Evolutionary conservation across 371 early-diverging fungal genomes (phyloP), one percentile per base, ranked within the genome.

Genomic region (Mortierella sp.): DNA sequence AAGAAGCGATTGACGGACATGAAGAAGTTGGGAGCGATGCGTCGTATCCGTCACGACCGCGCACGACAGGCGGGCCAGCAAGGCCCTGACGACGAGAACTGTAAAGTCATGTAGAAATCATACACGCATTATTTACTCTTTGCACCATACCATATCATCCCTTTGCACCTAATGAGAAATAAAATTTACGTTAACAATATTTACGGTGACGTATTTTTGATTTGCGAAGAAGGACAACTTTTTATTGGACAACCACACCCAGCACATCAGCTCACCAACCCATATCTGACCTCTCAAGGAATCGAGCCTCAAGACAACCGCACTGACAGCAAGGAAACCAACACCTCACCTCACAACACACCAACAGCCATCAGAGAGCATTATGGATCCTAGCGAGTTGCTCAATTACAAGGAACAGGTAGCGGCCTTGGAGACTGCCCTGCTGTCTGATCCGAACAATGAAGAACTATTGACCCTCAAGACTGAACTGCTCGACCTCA

Each of bases 1-100:
- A 91, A 91, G 89, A 89, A 92, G 65, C 90, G 95, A 16, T 86
- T 96, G 70, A 87, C 88, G 41, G 95, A 95, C 69, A 85, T 96
- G 73, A 93, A 94, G 85, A 89, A 91, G 61, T 72, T 90, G 55
- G 93, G 93, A 47, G 87, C 85, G 6, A 66, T 66, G 41, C 70
- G 85, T 47, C 85, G 85, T 8, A 66, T 78, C 22, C 81, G 70
- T 29, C 85, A 64, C 4, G 66, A 86, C 31, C 84, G 85, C 40
- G 71, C 69, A 41, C 78, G 78, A 14, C 76, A 77, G 45, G 43
- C 34, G 70, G 73, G 43, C 70, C 69, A 52, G 53, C 64, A 9
- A 65, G 73, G 79, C 5, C 79, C 79, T 45, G 79, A 79, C 14
- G 79, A 79, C 58, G 79, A 79, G 67, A 79, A 79, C 79, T 79